phyloP scores from a whole-genome alignment of 1,284 basidiomycete species.

The Heterobasidion parviporum region DNA sequence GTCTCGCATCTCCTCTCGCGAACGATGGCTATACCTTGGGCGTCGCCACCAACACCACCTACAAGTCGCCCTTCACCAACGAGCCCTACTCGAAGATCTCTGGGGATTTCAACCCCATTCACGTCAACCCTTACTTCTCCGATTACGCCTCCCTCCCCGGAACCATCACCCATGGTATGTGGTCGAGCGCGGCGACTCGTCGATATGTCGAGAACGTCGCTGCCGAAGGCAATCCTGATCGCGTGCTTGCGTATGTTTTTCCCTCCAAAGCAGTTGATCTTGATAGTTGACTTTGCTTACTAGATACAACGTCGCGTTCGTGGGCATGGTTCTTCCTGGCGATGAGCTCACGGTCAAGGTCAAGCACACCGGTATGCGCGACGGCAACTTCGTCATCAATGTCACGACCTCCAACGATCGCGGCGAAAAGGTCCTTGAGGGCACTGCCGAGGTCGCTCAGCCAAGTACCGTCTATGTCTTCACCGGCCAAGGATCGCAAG shows the following conservation, averaged over 20 bases:
- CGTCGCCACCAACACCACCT: slow-evolving; percentile 48
- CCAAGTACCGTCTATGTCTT: slow-evolving; percentile 94
- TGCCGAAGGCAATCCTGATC: slow-evolving; percentile 86
- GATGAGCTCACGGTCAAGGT: slow-evolving; percentile 87
- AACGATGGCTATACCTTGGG: slow-evolving; percentile 83
- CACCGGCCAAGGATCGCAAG: slow-evolving; percentile 98
- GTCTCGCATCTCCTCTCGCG: slow-evolving; percentile 70
- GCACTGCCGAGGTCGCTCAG: slow-evolving; percentile 89
- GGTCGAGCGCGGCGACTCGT: slow-evolving; percentile 92
- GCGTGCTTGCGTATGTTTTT: slow-evolving; percentile 71
- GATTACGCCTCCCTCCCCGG: slow-evolving; percentile 90
- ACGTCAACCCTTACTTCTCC: slow-evolving; percentile 97
- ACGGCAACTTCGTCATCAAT: slow-evolving; percentile 89
- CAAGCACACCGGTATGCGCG: slow-evolving; percentile 85
- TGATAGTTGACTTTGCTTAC: slow-evolving; percentile 7
- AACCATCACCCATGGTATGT: slow-evolving; percentile 97
- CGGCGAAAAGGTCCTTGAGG: slow-evolving; percentile 88
- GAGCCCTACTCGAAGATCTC: slow-evolving; percentile 94
- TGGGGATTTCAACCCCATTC: slow-evolving; percentile 97
- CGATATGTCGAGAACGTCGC: slow-evolving; percentile 91
- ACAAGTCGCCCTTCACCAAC: slow-evolving; percentile 81
- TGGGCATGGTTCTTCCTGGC: slow-evolving; percentile 96
- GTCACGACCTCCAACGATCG: slow-evolving; percentile 82
- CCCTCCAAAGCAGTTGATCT: slow-evolving; percentile 1
- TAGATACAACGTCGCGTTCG: slow-evolving; percentile 87